These are phyloP conservation scores for Neonectria ditissima DNA, from an alignment of 2,329 filamentous ascomycete species.

Conservation along the genomic window DNA sequence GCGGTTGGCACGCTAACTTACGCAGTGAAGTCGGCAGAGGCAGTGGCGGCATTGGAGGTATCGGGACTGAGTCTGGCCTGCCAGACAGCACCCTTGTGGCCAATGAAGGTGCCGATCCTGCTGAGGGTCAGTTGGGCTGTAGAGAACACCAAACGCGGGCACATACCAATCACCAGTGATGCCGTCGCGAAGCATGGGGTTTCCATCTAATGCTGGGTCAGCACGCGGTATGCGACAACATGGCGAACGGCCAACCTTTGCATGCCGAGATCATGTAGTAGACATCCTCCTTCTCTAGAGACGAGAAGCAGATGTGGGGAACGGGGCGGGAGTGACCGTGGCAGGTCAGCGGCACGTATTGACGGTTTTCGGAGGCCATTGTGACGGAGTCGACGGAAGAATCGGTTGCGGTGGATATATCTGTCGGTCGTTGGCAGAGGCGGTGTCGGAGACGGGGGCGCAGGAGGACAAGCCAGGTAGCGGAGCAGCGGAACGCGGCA, in stretches of 20 bases:
- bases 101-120: conserved; percentile 98
- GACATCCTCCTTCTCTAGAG: conserved; percentile 81
- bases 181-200: conserved; percentile 97
- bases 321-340: conserved; percentile 95
- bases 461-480: conserved; percentile 5
- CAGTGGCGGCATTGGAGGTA: conserved; percentile 88
- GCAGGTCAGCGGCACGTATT: conserved; percentile 90
- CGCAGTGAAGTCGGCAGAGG: conserved; percentile 96
- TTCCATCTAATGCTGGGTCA: conserved; percentile 76
- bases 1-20: conserved; percentile 57
- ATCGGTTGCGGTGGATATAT: conserved; percentile 4
- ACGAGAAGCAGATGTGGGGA: conserved; percentile 90
- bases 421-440: conserved; percentile 7
- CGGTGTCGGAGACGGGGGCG: conserved; percentile 20
- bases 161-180: conserved; percentile 90
- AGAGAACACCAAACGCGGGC: conserved; percentile 3
- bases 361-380: conserved; percentile 57
- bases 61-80: conserved; percentile 92
- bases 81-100: conserved; percentile 98
- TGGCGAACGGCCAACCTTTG: conserved; percentile 70
- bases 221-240: conserved; percentile 29
- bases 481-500: conserved; percentile 12
- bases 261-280: conserved; percentile 96
- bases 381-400: conserved; percentile 27
- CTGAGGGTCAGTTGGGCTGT: conserved; percentile 48